These are phyloP conservation scores for Termitomyces sp. DNA, from an alignment of 768 basidiomycete species.

Conservation along the genomic window DNA sequence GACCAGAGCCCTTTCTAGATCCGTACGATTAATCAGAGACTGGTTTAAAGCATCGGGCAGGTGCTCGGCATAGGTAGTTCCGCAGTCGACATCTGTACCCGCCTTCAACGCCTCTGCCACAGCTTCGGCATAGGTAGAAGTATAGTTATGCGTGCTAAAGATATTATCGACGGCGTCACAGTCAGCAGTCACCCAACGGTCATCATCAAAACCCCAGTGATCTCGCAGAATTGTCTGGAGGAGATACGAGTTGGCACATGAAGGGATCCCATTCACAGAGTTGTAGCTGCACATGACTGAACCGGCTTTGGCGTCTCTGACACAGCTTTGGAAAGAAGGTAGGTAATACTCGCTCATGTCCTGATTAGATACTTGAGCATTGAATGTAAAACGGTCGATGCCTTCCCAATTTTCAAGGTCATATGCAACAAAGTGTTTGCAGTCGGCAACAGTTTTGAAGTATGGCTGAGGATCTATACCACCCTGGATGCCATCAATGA, in stretches of 20 bases:
- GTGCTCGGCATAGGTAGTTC: conserved; percentile 36
- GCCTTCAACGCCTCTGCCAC: conserved; percentile 46
- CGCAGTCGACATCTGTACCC: conserved; percentile 54
- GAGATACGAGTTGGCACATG: conserved; percentile 48
- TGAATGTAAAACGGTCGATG: conserved; percentile 41
- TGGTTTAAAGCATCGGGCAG: conserved; percentile 45
- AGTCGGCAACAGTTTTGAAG: conserved; percentile 49
- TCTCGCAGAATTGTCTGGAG: conserved; percentile 47
- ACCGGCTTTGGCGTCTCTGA: conserved; percentile 53
- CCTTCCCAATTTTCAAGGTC: conserved; percentile 57
- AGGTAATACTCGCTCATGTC: conserved; percentile 54
- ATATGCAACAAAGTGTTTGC: conserved; percentile 58
- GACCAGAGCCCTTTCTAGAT: conserved; percentile 37
- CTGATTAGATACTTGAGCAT: conserved; percentile 46
- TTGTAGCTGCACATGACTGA: conserved; percentile 63
- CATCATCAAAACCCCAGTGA: conserved; percentile 44
- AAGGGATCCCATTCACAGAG: conserved; percentile 53
- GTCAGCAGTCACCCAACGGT: conserved; percentile 52
- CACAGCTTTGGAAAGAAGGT: conserved; percentile 51
- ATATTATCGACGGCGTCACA: conserved; percentile 54
- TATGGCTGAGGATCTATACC: conserved; percentile 47
- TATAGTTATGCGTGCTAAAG: conserved; percentile 44
- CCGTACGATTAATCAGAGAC: conserved; percentile 36
- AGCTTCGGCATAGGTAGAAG: conserved; percentile 37
- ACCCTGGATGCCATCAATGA: conserved; percentile 52